These are phyloP conservation scores for Alliaria petiolata DNA, from an alignment of 345 rosid genomes.

Conservation along the genomic window DNA sequence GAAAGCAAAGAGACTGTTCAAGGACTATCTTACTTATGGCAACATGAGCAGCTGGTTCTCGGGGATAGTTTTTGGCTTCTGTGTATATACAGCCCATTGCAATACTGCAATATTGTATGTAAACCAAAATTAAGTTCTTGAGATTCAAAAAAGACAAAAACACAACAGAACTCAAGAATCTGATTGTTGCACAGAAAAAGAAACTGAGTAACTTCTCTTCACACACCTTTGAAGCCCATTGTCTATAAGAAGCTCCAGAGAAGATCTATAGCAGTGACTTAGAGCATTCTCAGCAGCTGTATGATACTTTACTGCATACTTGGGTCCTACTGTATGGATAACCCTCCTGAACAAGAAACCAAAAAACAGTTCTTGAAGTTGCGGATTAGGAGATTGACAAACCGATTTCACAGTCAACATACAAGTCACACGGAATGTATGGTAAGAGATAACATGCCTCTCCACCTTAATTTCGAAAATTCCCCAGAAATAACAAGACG, in stretches of 20 bases:
- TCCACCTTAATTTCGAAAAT: neutral
- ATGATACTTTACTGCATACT: slow-evolving; percentile 94
- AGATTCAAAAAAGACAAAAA: slow-evolving; percentile 4
- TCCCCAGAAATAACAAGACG: neutral
- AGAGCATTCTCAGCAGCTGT: slow-evolving; percentile 99
- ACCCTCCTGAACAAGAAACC: slow-evolving; percentile 50
- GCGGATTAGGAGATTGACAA: neutral
- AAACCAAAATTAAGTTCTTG: slow-evolving; percentile 33
- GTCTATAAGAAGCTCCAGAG: slow-evolving; percentile 91
- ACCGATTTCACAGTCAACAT: neutral
- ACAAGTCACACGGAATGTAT: neutral
- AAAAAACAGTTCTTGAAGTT: neutral
- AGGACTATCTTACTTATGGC: slow-evolving; percentile 73
- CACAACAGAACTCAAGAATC: neutral
- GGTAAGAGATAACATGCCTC: neutral
- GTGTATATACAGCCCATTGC: slow-evolving; percentile 95
- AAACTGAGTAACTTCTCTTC: slow-evolving; percentile 5
- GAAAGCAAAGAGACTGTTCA: neutral
- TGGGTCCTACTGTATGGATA: slow-evolving; percentile 97
- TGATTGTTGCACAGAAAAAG: neutral
- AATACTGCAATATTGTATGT: slow-evolving; percentile 52
- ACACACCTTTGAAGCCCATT: slow-evolving; percentile 76
- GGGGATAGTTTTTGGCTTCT: slow-evolving; percentile 92
- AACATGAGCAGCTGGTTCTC: slow-evolving; percentile 98
- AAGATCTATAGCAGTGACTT: slow-evolving; percentile 96